phyloP scores from a whole-genome alignment of 805 yeast species.

The Candida ponderosae region DNA sequence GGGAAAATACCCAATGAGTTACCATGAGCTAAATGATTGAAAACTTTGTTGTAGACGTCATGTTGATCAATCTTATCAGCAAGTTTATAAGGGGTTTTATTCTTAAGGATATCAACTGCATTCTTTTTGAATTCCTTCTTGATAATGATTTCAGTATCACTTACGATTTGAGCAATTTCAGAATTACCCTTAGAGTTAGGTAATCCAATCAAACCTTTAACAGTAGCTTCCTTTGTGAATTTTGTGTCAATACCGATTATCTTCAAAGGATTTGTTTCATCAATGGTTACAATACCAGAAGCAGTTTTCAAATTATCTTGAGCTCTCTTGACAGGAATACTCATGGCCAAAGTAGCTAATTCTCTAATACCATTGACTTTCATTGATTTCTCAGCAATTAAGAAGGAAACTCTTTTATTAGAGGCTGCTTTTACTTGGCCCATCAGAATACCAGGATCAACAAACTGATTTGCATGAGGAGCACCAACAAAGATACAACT shows the following conservation, averaged over 20 bases:
- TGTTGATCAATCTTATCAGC: constrained; percentile 87
- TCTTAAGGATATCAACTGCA: constrained; percentile 33
- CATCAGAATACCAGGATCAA: constrained; percentile 75
- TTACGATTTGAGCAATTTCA: constrained; percentile 57
- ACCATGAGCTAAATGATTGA: constrained; percentile 72
- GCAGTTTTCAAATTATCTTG: constrained; percentile 74
- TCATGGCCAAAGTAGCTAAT: constrained; percentile 64
- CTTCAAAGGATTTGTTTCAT: constrained; percentile 42
- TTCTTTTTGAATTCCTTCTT: constrained; percentile 62
- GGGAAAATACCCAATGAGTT: constrained; percentile 91
- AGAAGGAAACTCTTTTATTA: constrained; percentile 64
- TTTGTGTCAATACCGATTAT: constrained; percentile 61
- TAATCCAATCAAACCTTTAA: constrained; percentile 64
- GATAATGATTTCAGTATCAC: constrained; percentile 64
- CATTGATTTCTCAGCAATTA: constrained; percentile 80
- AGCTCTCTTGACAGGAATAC: constrained; percentile 89
- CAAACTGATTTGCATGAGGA: constrained; percentile 92
- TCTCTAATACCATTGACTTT: constrained; percentile 61
- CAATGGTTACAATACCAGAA: constrained; percentile 56
- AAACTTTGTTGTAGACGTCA: constrained; percentile 75
- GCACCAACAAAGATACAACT: constrained; percentile 93
- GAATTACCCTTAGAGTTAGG: constrained; percentile 74
- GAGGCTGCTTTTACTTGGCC: constrained; percentile 66
- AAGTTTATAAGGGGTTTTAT: constrained; percentile 53
- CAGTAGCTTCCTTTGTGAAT: constrained; percentile 50